These are phyloP conservation scores for Xylariomycetidae sp. DNA, from an alignment of 2,329 filamentous ascomycete species.

Conservation along the genomic window DNA sequence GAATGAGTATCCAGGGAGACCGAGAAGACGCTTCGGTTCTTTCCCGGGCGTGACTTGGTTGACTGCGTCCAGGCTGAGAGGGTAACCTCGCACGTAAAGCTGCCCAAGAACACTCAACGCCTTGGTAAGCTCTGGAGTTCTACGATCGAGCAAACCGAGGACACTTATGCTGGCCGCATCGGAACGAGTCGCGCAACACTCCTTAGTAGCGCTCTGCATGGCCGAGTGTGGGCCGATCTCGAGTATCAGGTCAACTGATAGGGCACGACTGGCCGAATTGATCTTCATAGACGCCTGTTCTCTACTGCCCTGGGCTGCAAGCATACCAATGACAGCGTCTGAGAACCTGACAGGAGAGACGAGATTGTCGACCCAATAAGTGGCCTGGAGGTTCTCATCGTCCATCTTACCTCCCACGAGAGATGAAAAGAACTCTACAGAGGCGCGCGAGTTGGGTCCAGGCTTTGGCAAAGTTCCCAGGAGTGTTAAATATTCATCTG, in stretches of 20 bases:
- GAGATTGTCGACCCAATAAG: constrained; percentile 22
- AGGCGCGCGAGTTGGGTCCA: too few species aligned
- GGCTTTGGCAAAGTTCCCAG: constrained; percentile 3
- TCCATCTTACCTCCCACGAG: too few species aligned
- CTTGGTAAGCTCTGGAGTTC: too few species aligned
- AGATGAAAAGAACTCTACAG: too few species aligned
- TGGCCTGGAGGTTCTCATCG: not conserved
- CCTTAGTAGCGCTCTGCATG: too few species aligned
- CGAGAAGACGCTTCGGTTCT: constrained; percentile 7
- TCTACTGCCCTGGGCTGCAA: too few species aligned
- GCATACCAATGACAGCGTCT: constrained; percentile 13
- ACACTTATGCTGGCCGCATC: too few species aligned
- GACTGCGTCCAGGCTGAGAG: constrained; percentile 5
- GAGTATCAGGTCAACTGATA: constrained; percentile 11
- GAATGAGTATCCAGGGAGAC: constrained; percentile 24
- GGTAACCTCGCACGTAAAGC: constrained; percentile 4
- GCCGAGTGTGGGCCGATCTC: constrained; percentile 26
- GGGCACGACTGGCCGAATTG: constrained; percentile 2
- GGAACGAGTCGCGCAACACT: too few species aligned
- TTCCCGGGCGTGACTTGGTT: too few species aligned
- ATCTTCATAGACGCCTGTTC: constrained; percentile 1
- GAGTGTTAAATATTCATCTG: constrained; percentile 5
- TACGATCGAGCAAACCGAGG: too few species aligned
- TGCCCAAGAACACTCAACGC: constrained; percentile 3
- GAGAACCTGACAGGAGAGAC: constrained; percentile 25